A percentile compares a stretch with the other conserved stretches of the same genome.
Conservation (phyloP, 2,329 filamentous ascomycete species). For the Diaporthe helianthi region DNA sequence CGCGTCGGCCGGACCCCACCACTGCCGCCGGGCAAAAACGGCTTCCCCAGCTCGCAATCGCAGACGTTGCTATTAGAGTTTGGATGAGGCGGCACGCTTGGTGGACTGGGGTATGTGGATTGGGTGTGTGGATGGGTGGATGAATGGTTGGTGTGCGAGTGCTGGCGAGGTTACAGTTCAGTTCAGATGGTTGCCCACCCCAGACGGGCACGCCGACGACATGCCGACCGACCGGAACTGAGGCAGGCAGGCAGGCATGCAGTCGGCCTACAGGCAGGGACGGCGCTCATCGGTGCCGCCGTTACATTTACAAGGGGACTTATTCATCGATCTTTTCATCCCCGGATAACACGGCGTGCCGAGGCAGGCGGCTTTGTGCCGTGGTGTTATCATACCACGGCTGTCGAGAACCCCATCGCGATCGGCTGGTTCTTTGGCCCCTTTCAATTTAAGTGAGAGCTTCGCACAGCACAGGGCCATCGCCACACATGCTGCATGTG, state of each 20-base stretch:
- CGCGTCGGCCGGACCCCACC: not conserved
- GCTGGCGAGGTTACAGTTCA: constrained; percentile 4
- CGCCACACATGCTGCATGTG: not conserved
- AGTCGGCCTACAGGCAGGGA: not conserved
- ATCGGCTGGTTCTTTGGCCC: not conserved
- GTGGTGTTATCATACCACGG: not conserved
- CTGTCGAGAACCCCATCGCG: not conserved
- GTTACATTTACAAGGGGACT: not conserved
- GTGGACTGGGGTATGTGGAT: too few species aligned
- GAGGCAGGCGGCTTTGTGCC: not conserved
- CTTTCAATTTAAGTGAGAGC: too few species aligned
- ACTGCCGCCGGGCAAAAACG: constrained; percentile 3
- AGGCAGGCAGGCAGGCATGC: not conserved
- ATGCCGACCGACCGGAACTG: not conserved
- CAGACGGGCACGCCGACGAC: not conserved
- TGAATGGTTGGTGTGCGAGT: not conserved
- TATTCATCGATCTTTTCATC: not conserved
- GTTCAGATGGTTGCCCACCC: not conserved
- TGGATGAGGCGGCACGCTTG: not conserved
- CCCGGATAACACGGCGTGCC: not conserved
- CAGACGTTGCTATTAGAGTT: not conserved
- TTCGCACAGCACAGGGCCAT: not conserved
- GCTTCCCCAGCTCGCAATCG: not conserved
- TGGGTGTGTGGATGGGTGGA: not conserved
- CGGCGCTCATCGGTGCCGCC: not conserved